Evolutionary conservation across 495 filamentous ascomycete species (phyloP).

Genomic region (Tuber magnatum): DNA sequence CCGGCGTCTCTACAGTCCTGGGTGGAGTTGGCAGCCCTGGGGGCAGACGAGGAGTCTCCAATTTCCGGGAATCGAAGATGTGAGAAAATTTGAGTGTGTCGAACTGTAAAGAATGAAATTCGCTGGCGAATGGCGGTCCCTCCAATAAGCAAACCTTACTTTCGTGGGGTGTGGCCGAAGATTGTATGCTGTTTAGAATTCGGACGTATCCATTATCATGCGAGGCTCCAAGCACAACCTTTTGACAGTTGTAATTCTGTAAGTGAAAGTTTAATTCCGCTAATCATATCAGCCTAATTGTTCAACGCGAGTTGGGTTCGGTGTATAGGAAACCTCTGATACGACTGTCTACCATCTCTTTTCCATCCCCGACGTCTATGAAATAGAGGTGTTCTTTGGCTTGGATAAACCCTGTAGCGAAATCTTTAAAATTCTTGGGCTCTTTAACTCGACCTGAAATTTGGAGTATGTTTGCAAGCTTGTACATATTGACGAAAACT

Average conservation of each 20-base stretch:
- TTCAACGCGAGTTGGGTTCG: not conserved
- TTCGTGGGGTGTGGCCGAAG: constrained; percentile 19
- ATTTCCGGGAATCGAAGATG: constrained; percentile 35
- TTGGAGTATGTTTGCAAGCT: constrained; percentile 27
- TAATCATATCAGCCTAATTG: constrained; percentile 18
- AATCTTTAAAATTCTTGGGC: constrained; percentile 34
- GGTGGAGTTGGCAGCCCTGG: not conserved
- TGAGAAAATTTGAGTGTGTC: constrained; percentile 14
- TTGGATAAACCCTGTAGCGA: constrained; percentile 37
- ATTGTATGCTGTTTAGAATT: constrained; percentile 28
- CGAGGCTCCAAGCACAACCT: constrained; percentile 39
- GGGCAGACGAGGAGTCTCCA: constrained; percentile 20
- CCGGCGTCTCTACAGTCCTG: not conserved
- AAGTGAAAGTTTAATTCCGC: constrained; percentile 39
- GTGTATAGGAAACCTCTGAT: constrained; percentile 30
- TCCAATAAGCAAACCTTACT: constrained; percentile 34
- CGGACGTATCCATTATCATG: constrained; percentile 40
- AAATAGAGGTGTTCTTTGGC: constrained; percentile 37
- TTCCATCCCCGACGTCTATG: constrained; percentile 39
- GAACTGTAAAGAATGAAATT: constrained; percentile 29
- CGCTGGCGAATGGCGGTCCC: constrained; percentile 36
- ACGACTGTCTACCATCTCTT: constrained; percentile 40
- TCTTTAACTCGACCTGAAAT: constrained; percentile 23
- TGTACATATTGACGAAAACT: constrained; percentile 35
- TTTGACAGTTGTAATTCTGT: constrained; percentile 39